Base-by-base conservation (phyloP, 129 eudicot species). In the Deinandra increscens region DNA sequence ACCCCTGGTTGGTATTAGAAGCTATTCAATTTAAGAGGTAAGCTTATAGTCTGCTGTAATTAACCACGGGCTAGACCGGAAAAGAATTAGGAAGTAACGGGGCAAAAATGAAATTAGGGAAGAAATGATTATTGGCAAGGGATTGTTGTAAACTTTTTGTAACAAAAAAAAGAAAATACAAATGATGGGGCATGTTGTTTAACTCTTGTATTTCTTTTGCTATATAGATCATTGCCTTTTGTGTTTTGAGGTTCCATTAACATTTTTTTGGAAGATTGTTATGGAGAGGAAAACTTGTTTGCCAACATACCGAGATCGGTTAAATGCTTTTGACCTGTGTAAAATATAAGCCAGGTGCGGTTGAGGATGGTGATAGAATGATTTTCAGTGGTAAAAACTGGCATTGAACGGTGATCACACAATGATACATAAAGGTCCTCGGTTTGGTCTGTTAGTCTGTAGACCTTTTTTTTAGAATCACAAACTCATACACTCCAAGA, bases 41-140 rank as follows among this genome's bases (percentile, higher is more conserved):
- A 75, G 20, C 33, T 55, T 43, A 42, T 66, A 66, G 22, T 54
- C 13, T 9, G 17, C 38, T 55, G 78, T 78, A 72, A 78, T 43
- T 58, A 67, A 6, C 4, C 56, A 54, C 44, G 23, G 22, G 19
- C 31, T 4, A 18, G 42, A 19, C 54, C 37, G 48, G 49, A 64
- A 37, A 54, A 43, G n/a, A n/a, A 6, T 17, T 42, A 45, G 67
- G 2, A 18, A 63, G 29, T 53, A 49, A 20, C 18, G 37, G 55
- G 39, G 26, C 56, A 38, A 38, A 39, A 20, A 20, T 20, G 60
- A 54, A 56, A 75, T 6, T n/a, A 33, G 41, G 53, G n/a, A 64
- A 31, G 49, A 68, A 65, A 6, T 29, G 69, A 17, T 18, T 20
- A 39, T 23, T 22, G 14, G 20, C 22, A 39, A 17, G 20, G 63